Evolutionary conservation across 2,329 filamentous ascomycete species (phyloP), one percentile per base, ranked within the genome.

Genomic region (Alternaria novae-zelandiae): DNA sequence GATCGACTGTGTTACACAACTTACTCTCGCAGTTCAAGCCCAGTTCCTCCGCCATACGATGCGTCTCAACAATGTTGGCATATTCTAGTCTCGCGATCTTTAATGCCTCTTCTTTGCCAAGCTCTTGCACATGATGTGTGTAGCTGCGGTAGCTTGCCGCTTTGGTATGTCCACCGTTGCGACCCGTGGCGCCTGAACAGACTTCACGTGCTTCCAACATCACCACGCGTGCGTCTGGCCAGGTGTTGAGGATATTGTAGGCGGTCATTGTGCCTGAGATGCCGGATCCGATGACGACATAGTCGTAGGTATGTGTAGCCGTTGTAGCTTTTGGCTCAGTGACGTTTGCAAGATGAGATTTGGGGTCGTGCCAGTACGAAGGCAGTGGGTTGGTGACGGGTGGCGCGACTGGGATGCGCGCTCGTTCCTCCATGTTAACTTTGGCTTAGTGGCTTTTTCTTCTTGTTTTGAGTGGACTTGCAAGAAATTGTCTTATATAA

Each of bases 1-100:
- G 78, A 72, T 90, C 88, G 3, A 88, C 82, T 0, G 88, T 90
- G 23, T 83, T 79, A 67, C 86, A 85, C 10, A 82, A 72, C 41
- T 78, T 70, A 54, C 82, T 84, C 69, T 89, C 87, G 21, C 77
- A 79, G 3, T 73, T 67, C 6, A 76, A 70, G 83, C 11, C 78
- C 59, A 88, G 75, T 17, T 82, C 76, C 6, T 74, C 72, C 0
- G 86, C 86, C 63, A 90, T 85, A 0, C 72, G 75, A 70, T 90
- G 88, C 10, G 88, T 83, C n/a, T 83, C 83, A 25, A 81, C 76
- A 59, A 90, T 86, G 57, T 81, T 82, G 3, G 71, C 76, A 55
- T 78, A 78, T 63, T 83, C 81, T 41, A 83, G 55, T 13, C 78
- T 68, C 3, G 78, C 80, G 30, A 83, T 81, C 58, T 74, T 79